Evolutionary conservation across 768 basidiomycete genomes (phyloP), one percentile per base, ranked within the genome.

Genomic region (Leccinum imitatum): DNA sequence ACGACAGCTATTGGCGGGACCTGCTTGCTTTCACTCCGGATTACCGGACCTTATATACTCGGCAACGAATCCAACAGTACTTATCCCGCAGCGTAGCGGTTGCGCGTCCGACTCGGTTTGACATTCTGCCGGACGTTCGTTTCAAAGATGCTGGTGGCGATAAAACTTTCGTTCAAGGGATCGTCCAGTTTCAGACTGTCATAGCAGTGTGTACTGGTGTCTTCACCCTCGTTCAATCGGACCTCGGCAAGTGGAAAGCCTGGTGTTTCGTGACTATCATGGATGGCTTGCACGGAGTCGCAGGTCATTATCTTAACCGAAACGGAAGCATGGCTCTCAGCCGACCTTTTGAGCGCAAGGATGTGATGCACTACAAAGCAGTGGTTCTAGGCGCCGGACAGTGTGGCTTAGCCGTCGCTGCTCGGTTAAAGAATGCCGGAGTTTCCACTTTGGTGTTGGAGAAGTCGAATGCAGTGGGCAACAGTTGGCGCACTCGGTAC

Each of bases 401-500:
- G 48, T 64, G 59, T 6, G 69, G 69, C n/a, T 30, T 70, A 50
- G 57, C 59, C 31, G 63, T 68, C 76, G 35, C 35, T 23, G 53
- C 30, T 19, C 15, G 35, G 5, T 31, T 53, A 15, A 23, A 53
- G 21, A 53, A 53, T 25, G 25, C 23, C 21, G 35, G 51, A 33
- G 27, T 35, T 10, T 23, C 53, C 21, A 53, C 53, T 9, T 73
- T 89, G 8, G 73, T 91, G 14, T 75, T 92, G 51, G 91, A 93
- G 69, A 84, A 80, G 70, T 80, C 85, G 54, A 59, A 68, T 11
- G 73, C 82, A 19, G 79, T 89, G 25, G 87, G 89, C 0, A 82
- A 89, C 66, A 82, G 81, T 53, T 89, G 87, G 88, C 75, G 87
- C 59, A 76, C 80, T 39, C 77, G 90, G 39, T 90, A 91, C 68